A percentile compares a stretch with the other conserved stretches of the same genome.
Evolutionary conservation across 306 rosid species (phyloP).

Genomic region (Vigna angularis): DNA sequence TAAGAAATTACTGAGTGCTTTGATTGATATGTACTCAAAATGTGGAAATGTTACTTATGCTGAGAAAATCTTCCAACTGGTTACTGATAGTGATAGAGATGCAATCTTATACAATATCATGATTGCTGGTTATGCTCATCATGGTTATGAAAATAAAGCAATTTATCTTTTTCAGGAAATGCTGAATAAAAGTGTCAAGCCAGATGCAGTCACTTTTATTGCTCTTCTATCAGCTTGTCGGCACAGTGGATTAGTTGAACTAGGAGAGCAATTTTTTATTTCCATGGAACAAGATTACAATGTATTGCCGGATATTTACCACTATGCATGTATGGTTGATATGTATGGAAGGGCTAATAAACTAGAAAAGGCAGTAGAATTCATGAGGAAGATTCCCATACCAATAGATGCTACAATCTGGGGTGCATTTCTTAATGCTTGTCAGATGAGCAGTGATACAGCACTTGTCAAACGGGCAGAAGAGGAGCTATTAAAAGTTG

Average conservation of each 20-base stretch:
- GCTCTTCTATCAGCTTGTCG: slow-evolving; percentile 84
- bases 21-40: slow-evolving; percentile 89
- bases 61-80: slow-evolving; percentile 54
- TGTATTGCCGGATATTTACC: slow-evolving; percentile 63
- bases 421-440: slow-evolving; percentile 82
- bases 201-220: slow-evolving; percentile 72
- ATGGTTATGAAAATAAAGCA: slow-evolving; percentile 68
- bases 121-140: slow-evolving; percentile 83
- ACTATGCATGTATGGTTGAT: slow-evolving; percentile 88
- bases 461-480: slow-evolving; percentile 64
- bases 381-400: slow-evolving; percentile 65
- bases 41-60: slow-evolving; percentile 69
- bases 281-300: slow-evolving; percentile 67
- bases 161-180: slow-evolving; percentile 66
- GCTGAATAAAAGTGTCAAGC: slow-evolving; percentile 57
- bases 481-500: slow-evolving; percentile 53
- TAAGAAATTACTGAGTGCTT: slow-evolving; percentile 64
- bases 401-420: slow-evolving; percentile 62
- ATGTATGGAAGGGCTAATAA: slow-evolving; percentile 77
- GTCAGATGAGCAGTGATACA: slow-evolving; percentile 61
- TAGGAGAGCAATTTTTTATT: slow-evolving; percentile 66
- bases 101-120: slow-evolving; percentile 68
- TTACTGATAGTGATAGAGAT: slow-evolving; percentile 58
- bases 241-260: slow-evolving; percentile 65
- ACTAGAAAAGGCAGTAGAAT: slow-evolving; percentile 63